Evolutionary conservation across 2,329 filamentous ascomycete genomes (phyloP).

Genomic region (Ceratocystis harringtonii): DNA sequence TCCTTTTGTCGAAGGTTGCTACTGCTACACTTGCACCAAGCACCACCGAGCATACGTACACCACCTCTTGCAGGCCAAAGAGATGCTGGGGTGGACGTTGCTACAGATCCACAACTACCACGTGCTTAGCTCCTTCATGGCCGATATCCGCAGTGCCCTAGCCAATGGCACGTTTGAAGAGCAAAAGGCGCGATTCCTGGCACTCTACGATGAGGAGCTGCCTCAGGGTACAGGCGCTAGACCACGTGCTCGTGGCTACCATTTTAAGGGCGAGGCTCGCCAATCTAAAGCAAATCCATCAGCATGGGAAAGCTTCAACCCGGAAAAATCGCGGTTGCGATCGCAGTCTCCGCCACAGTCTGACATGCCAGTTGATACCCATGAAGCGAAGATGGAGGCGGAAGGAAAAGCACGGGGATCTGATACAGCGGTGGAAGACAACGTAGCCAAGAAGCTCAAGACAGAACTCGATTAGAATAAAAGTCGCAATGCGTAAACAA

Average conservation of each 20-base stretch:
- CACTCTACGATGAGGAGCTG: constrained; percentile 52
- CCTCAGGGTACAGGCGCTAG: constrained; percentile 62
- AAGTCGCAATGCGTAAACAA: background rate
- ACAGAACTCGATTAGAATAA: background rate
- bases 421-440: constrained; percentile 5
- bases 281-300: constrained; percentile 53
- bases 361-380: background rate
- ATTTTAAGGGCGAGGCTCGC: constrained; percentile 55
- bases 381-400: background rate
- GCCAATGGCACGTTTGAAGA: constrained; percentile 45
- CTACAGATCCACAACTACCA: constrained; percentile 85
- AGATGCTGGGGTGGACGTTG: constrained; percentile 93
- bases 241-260: constrained; percentile 68
- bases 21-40: constrained; percentile 67
- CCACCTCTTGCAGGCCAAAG: constrained; percentile 75
- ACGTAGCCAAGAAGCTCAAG: constrained; percentile 11
- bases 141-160: constrained; percentile 51
- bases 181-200: constrained; percentile 29
- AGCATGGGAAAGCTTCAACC: constrained; percentile 44
- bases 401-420: background rate
- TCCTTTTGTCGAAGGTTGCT: constrained; percentile 49
- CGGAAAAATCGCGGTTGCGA: constrained; percentile 1
- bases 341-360: background rate
- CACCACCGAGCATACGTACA: constrained; percentile 81
- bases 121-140: constrained; percentile 58